Conservation (phyloP, 306 rosid genomes). For the Parietaria judaica region DNA sequence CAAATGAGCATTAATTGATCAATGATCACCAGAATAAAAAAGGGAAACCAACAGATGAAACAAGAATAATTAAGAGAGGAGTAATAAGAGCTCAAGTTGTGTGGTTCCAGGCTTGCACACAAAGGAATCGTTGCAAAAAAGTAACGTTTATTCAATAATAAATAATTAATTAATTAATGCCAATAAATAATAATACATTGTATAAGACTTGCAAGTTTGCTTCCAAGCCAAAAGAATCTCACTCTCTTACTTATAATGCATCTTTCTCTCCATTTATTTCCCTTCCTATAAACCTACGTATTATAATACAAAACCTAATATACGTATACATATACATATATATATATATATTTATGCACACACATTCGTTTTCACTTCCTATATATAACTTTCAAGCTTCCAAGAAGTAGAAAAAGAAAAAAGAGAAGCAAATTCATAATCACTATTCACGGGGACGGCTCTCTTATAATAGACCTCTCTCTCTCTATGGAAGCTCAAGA, state of each 20-base stretch:
- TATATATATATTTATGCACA: background rate
- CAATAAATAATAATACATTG: background rate
- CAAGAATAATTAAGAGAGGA: background rate
- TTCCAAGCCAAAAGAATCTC: constrained; percentile 98
- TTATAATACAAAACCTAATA: background rate
- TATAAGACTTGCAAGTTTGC: constrained; percentile 36
- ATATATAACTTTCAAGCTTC: constrained; percentile 41
- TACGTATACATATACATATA: constrained; percentile 14
- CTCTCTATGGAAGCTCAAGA: constrained; percentile 29
- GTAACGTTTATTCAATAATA: constrained; percentile 23
- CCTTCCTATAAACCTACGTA: background rate
- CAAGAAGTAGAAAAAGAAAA: constrained; percentile 22
- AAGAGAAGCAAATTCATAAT: constrained; percentile 31
- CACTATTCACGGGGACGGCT: constrained; percentile 32
- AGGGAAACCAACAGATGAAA: background rate
- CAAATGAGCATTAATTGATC: background rate
- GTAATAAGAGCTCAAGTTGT: constrained; percentile 20
- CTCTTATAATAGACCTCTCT: constrained; percentile 9
- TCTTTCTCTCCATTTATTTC: constrained; percentile 27
- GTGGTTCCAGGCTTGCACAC: constrained; percentile 95
- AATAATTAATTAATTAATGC: background rate
- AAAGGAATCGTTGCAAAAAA: constrained; percentile 79
- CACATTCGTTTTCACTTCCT: constrained; percentile 5
- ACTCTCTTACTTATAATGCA: constrained; percentile 61
- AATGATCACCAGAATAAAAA: background rate